Conservation (phyloP, 768 basidiomycete genomes). For the Boletus reticulatus region DNA sequence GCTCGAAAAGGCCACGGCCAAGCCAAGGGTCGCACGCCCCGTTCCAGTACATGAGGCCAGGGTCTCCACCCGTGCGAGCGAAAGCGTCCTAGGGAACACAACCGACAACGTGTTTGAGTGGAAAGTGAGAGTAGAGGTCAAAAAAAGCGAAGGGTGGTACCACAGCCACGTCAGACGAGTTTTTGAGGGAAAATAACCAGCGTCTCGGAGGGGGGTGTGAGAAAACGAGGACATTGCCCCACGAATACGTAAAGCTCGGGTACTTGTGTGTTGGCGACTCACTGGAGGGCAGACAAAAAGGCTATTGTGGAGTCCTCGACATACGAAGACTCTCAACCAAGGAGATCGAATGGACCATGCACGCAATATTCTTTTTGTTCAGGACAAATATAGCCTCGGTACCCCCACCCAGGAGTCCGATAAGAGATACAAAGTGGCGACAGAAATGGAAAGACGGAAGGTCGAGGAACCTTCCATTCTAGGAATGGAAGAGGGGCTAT, state of each 20-base stretch:
- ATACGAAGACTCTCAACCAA: neutral
- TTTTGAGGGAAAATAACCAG: too few species aligned
- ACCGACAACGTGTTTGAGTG: constrained; percentile 7
- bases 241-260: constrained; percentile 11
- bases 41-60: constrained; percentile 14
- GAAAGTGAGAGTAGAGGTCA: neutral
- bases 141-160: neutral
- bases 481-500: constrained; percentile 5
- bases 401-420: neutral
- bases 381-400: constrained; percentile 2
- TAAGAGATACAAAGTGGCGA: constrained; percentile 7
- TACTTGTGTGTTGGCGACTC: neutral
- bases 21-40: constrained; percentile 3
- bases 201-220: constrained; percentile 7
- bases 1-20: neutral
- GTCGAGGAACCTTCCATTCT: constrained; percentile 14
- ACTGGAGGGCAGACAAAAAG: neutral
- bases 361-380: constrained; percentile 3
- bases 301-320: neutral
- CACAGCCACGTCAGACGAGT: neutral
- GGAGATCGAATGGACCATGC: neutral
- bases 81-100: neutral
- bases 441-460: constrained; percentile 16
- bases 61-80: constrained; percentile 15
- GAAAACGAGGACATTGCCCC: neutral